Evolutionary conservation across 345 rosid genomes (phyloP).

Genomic region (Eucalyptus polybractea): DNA sequence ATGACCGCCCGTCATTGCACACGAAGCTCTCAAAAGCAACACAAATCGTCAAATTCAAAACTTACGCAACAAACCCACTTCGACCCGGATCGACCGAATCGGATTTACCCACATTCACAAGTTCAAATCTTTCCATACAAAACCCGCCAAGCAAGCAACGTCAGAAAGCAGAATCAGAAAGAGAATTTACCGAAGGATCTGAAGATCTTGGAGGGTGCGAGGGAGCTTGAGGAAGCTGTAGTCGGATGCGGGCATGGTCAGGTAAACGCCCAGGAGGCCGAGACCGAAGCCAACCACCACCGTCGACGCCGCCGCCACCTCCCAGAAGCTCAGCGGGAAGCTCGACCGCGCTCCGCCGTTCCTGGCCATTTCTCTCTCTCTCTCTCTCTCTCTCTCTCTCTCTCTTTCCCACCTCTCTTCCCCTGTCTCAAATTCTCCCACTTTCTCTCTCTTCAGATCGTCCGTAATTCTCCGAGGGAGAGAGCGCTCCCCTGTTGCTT

Average conservation of each 20-base stretch:
- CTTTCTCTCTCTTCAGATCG: background rate
- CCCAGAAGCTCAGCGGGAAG: slow-evolving; percentile 48
- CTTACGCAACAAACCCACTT: background rate
- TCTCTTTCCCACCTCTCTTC: background rate
- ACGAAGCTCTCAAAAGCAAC: background rate
- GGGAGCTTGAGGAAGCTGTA: slow-evolving; percentile 91
- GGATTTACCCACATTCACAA: background rate
- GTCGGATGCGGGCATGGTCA: slow-evolving; percentile 83
- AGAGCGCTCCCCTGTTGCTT: background rate
- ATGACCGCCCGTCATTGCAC: background rate
- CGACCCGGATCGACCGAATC: background rate
- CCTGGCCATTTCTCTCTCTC: background rate
- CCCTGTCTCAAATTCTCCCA: background rate
- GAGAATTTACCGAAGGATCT: slow-evolving; percentile 51
- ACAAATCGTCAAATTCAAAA: background rate
- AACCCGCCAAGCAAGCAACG: background rate
- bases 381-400: background rate
- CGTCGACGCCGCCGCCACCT: slow-evolving; percentile 39
- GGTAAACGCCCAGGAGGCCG: slow-evolving; percentile 52
- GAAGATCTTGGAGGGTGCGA: slow-evolving; percentile 79
- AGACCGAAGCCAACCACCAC: slow-evolving; percentile 44
- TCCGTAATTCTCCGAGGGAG: background rate
- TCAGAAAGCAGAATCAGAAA: background rate
- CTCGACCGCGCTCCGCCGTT: background rate
- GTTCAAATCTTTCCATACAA: background rate